Conservation (phyloP, 2,329 filamentous ascomycete species). For the Camillea tinctor region DNA sequence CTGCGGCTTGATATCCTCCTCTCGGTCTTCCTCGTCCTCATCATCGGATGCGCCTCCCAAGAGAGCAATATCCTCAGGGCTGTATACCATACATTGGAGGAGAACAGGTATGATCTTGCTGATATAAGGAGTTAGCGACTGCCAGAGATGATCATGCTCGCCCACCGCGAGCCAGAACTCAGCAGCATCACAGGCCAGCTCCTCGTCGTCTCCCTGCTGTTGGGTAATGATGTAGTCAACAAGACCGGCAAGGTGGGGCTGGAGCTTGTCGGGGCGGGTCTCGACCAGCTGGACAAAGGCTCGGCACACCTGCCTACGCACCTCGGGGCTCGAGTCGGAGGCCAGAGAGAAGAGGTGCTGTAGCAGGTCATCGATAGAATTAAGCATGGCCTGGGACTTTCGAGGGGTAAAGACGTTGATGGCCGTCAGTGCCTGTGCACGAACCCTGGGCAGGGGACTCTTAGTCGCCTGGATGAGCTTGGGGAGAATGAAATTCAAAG, state of each 20-base stretch:
- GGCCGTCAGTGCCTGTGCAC: constrained; percentile 74
- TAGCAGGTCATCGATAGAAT: constrained; percentile 77
- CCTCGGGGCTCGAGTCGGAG: constrained; percentile 73
- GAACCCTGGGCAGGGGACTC: constrained; percentile 72
- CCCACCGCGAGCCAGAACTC: constrained; percentile 97
- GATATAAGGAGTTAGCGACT: constrained; percentile 73
- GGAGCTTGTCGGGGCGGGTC: constrained; percentile 82
- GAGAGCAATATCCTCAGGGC: constrained; percentile 85
- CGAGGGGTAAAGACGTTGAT: constrained; percentile 91
- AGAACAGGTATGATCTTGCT: constrained; percentile 85
- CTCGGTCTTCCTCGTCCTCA: constrained; percentile 85
- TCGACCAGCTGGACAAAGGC: constrained; percentile 92
- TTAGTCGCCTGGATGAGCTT: constrained; percentile 86
- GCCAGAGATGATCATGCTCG: constrained; percentile 79
- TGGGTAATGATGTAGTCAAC: constrained; percentile 93
- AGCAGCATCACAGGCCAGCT: constrained; percentile 88
- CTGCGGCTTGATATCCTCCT: constrained; percentile 86
- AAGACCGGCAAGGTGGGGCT: constrained; percentile 81
- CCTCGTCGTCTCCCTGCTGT: constrained; percentile 82
- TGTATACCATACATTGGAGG: constrained; percentile 93
- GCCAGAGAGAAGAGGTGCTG: constrained; percentile 81
- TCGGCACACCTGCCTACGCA: constrained; percentile 89
- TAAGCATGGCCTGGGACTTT: constrained; percentile 77
- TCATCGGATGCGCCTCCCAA: constrained; percentile 84
- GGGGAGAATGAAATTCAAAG: constrained; percentile 83